Evolutionary conservation across 2,329 filamentous ascomycete species (phyloP), one percentile per base, ranked within the genome.

Genomic region (Metarhizium humberi): DNA sequence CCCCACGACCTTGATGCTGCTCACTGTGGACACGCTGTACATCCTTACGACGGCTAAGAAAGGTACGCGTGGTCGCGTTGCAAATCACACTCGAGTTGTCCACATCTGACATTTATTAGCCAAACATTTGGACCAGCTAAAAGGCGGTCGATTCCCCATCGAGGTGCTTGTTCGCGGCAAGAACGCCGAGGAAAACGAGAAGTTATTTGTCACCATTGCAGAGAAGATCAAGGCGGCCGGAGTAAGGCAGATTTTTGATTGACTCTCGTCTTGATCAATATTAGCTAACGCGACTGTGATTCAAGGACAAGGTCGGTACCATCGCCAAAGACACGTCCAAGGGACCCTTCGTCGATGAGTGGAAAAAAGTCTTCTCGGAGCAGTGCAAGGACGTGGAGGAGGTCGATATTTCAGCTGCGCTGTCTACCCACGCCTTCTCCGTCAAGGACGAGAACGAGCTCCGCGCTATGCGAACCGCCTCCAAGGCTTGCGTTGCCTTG

Each of bases 11-110:
- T 78, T 99, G 60, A 90, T 99, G 78, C 80, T 99, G 53, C 85
- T 99, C 70, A 97, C 92, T 1, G 76, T 86, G 58, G 94, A 97
- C 58, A 84, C 85, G 50, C 79, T 97, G 64, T 95, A 94, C 73
- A 87, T 97, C 57, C 85, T 99, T 61, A 99, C 94, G 6, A 99
- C 94, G 6, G 87, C 90, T 57, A 99, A 99, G 76, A 99, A 99
- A 84, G 92, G 91, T 95, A 68, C 43, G 62, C 8, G n/a, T 25
- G 6, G 38, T 43, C 6, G 6, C 25, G 6, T 18, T 20, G 25
- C 18, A 20, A 13, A 38, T n/a, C 34, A 34, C 36, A 20, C 7
- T 47, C 40, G 29, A 43, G 16, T 11, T 8, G 8, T 38, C 13
- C 25, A 3, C 14, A 14, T 13, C 71, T 78, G 55, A 76, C 63